phyloP scores from a whole-genome alignment of 805 yeast species.

The Starmerella apis region DNA sequence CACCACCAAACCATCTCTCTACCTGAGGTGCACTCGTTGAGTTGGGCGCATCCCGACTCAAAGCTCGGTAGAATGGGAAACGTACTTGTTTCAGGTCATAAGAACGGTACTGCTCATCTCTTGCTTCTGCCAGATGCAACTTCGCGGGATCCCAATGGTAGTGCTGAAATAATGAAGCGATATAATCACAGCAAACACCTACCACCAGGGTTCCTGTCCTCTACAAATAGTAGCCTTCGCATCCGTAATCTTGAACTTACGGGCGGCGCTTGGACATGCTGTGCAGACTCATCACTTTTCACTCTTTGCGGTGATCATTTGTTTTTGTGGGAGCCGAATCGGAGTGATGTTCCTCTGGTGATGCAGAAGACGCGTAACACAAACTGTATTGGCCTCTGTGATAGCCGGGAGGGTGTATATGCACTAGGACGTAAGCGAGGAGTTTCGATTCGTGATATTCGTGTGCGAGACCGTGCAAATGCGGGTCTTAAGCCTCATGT shows the following conservation, averaged over 20 bases:
- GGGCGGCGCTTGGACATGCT: constrained; percentile 38
- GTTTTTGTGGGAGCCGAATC: constrained; percentile 64
- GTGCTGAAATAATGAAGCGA: constrained; percentile 65
- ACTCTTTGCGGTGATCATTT: constrained; percentile 58
- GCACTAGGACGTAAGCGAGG: constrained; percentile 60
- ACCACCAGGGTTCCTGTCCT: constrained; percentile 17
- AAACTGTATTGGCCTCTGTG: constrained; percentile 40
- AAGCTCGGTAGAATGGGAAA: constrained; percentile 36
- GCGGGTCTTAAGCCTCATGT: constrained; percentile 39
- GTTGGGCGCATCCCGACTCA: constrained; percentile 34
- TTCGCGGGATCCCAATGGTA: constrained; percentile 31
- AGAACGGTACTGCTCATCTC: constrained; percentile 62
- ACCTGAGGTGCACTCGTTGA: constrained; percentile 42
- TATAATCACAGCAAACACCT: constrained; percentile 70
- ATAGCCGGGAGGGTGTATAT: constrained; percentile 41
- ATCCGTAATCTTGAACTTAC: constrained; percentile 35
- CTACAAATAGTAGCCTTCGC: constrained; percentile 23
- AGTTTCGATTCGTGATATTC: constrained; percentile 59
- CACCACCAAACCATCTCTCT: constrained; percentile 51
- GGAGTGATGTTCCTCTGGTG: constrained; percentile 49
- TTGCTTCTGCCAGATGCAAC: constrained; percentile 53
- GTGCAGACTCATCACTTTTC: constrained; percentile 40
- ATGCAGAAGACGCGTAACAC: constrained; percentile 46
- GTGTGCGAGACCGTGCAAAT: constrained; percentile 37
- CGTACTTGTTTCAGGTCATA: constrained; percentile 56